These are phyloP conservation scores for Termitomyces sp. DNA, from an alignment of 768 basidiomycete species.

Conservation along the genomic window DNA sequence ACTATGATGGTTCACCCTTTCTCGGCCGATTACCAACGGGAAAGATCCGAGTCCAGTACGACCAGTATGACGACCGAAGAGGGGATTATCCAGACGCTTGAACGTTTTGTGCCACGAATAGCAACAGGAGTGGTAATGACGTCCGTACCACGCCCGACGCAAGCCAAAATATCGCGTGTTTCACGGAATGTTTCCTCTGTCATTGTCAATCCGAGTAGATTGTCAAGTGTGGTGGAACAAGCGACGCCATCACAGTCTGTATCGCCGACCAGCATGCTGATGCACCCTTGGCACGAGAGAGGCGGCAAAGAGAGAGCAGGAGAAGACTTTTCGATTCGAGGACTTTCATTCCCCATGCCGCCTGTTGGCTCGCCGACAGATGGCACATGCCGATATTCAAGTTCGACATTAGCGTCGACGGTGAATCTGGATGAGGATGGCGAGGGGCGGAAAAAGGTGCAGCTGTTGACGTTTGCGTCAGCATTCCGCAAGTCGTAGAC, in stretches of 20 bases:
- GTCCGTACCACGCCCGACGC: neutral
- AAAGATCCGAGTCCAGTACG: neutral
- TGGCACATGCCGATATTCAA: slow-evolving; percentile 5
- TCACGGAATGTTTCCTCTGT: neutral
- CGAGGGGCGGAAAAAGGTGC: neutral
- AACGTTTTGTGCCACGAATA: neutral
- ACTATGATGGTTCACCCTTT: slow-evolving; percentile 5
- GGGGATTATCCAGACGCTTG: neutral
- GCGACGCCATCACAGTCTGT: neutral
- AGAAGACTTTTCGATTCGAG: neutral
- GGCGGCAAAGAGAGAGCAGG: neutral
- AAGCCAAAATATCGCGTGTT: neutral
- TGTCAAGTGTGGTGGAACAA: neutral
- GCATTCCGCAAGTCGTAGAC: neutral
- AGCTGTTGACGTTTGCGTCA: slow-evolving; percentile 9
- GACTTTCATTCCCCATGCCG: slow-evolving; percentile 9
- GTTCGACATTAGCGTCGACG: slow-evolving; percentile 9
- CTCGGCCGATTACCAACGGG: slow-evolving; percentile 2
- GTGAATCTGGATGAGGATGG: slow-evolving; percentile 1
- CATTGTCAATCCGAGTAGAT: neutral
- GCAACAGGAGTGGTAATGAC: neutral
- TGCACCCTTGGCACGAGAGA: slow-evolving; percentile 14
- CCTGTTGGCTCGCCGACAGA: slow-evolving; percentile 3
- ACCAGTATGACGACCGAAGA: neutral
- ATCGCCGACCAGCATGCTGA: slow-evolving; percentile 7